Conservation (phyloP, 1,284 basidiomycete species). For the Omphalotus olearius region DNA sequence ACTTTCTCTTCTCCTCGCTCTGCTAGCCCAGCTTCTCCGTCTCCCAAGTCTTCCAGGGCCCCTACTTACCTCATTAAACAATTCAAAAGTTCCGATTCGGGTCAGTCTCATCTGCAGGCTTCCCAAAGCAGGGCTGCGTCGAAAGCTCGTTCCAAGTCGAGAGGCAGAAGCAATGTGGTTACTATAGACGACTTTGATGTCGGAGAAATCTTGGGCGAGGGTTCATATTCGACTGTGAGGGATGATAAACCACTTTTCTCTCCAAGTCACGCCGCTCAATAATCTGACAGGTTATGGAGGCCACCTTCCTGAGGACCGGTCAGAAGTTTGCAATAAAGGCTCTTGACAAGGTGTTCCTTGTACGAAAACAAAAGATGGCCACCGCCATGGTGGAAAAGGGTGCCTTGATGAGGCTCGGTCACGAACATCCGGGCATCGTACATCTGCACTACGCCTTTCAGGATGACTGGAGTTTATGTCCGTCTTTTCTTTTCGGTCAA, state of each 20-base stretch:
- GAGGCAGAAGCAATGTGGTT: conserved; percentile 36
- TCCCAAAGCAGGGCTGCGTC: conserved; percentile 19
- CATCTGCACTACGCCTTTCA: conserved; percentile 82
- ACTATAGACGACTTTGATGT: conserved; percentile 66
- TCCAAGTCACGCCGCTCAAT: conserved; percentile 13
- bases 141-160: conserved; percentile 30
- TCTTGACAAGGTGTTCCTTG: conserved; percentile 71
- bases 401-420: conserved; percentile 52
- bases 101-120: too few species aligned
- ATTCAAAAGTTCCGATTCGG: conserved; percentile 36
- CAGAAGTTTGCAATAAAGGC: conserved; percentile 75
- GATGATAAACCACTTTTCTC: conserved; percentile 1
- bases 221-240: conserved; percentile 75
- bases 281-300: conserved; percentile 52
- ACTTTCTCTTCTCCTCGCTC: conserved; percentile 66
- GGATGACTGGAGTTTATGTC: conserved; percentile 81
- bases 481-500: conserved; percentile 27
- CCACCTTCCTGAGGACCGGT: conserved; percentile 49
- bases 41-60: conserved; percentile 39
- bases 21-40: conserved; percentile 45
- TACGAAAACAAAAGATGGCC: conserved; percentile 60
- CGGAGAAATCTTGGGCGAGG: conserved; percentile 69
- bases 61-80: conserved; percentile 61
- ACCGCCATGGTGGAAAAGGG: conserved; percentile 66
- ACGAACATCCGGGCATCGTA: conserved; percentile 80